Base-by-base conservation (phyloP, 192 early-diverging fungal genomes). In the Geosiphon pyriformis region DNA sequence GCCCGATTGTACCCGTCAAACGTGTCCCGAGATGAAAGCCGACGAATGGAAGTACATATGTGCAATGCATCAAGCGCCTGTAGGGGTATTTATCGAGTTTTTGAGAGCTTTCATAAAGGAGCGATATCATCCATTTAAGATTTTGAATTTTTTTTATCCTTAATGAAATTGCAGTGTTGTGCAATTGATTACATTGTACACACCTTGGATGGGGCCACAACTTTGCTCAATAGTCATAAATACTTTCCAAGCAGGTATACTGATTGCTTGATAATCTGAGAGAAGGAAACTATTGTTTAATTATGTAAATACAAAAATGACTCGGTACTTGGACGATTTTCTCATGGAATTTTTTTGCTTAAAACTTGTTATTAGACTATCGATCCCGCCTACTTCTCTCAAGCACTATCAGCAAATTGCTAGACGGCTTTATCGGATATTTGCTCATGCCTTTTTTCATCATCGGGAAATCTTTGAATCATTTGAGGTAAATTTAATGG, bases 171-270 rank as follows among this genome's bases (percentile, higher is more conserved):
- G 48, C 18, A 91, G 82, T 98, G 96, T 66, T 83, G 83, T 32
- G 96, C 96, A 1, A 87, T 96, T 23, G 90, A 94, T 59, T 98
- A 98, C 70, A 83, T 90, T 32, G 86, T 94, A 17, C 96, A 98
- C 76, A 95, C 94, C 1, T 75, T 96, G 68, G 93, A 98, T 73
- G 87, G 87, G n/a, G 90, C 96, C 0, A 88, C 87, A 12, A 82
- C 84, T 17, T 76, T 91, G 30, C 75, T 98, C 22, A 90, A 90
- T 70, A 90, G 83, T 61, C 76, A 80, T 26, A 89, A 83, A 68
- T 83, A 77, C 50, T 94, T 94, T 70, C 87, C 90, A 10, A 87
- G 84, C 73, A 72, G 89, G 88, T 89, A 78, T 23, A 61, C 22
- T n/a, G 1, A 29, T 26, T 11, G 20, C 15, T 51, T 25, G 35